phyloP scores from a whole-genome alignment of 2,329 filamentous ascomycete species.

The Elsinoe fawcettii region DNA sequence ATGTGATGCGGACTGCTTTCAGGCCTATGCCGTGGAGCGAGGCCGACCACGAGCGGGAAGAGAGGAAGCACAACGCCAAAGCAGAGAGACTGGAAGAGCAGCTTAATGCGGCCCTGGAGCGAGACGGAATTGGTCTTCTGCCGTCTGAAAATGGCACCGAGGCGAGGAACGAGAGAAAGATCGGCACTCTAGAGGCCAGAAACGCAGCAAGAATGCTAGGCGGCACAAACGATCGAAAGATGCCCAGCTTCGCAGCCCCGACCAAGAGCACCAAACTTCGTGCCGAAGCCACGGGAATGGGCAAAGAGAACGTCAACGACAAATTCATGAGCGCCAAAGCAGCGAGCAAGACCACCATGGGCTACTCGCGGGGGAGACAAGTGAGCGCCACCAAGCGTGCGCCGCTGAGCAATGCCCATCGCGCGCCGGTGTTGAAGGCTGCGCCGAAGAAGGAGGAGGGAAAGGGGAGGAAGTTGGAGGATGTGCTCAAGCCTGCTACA shows the following conservation, averaged over 20 bases:
- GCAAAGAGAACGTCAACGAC: conserved; percentile 13
- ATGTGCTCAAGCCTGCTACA: conserved; percentile 3
- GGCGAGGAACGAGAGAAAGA: conserved; percentile 19
- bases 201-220: conserved; percentile 38
- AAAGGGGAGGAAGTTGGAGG: conserved; percentile 8
- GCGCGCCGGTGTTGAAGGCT: conserved; percentile 5
- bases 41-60: conserved; percentile 36
- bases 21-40: conserved; percentile 52
- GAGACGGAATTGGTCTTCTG: conserved; percentile 18
- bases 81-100: background rate
- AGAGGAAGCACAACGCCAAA: background rate
- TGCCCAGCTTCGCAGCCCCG: conserved; percentile 30
- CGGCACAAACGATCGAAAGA: conserved; percentile 30
- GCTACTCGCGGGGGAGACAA: conserved; percentile 70
- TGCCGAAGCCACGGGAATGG: conserved; percentile 26
- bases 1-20: conserved; percentile 46
- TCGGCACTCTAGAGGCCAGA: conserved; percentile 47
- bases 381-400: conserved; percentile 35
- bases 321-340: conserved; percentile 52
- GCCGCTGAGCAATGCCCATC: conserved; percentile 20
- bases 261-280: conserved; percentile 35
- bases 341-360: conserved; percentile 72
- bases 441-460: conserved; percentile 19
- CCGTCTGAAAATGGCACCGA: conserved; percentile 14
- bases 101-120: conserved; percentile 16